These are phyloP conservation scores for Tylopilus felleus DNA, from an alignment of 768 basidiomycete species.

Conservation along the genomic window DNA sequence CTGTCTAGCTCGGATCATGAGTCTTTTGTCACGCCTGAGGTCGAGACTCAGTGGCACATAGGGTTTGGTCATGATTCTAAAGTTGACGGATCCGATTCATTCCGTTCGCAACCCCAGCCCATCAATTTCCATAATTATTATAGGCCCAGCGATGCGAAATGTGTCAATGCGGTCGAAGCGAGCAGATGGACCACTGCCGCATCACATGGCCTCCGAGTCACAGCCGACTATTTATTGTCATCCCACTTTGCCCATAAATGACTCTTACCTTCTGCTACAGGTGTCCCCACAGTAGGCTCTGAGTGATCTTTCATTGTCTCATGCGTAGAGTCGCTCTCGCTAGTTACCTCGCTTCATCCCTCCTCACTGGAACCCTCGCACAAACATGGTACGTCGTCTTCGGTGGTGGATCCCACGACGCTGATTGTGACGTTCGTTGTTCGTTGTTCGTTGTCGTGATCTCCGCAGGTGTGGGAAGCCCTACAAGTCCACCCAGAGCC, in stretches of 20 bases:
- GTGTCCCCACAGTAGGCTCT: neutral
- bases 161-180: too few species aligned
- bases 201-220: neutral
- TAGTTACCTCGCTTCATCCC: constrained; percentile 5
- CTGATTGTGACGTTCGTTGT: neutral
- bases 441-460: neutral
- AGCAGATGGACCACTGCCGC: too few species aligned
- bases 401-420: neutral
- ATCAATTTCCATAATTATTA: too few species aligned
- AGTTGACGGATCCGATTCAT: too few species aligned
- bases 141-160: too few species aligned
- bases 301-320: neutral
- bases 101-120: too few species aligned
- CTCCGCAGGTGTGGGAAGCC: constrained; percentile 52
- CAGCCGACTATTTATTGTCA: neutral
- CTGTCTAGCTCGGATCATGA: too few species aligned
- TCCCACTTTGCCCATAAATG: too few species aligned
- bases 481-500: constrained; percentile 43
- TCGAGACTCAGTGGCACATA: too few species aligned
- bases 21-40: too few species aligned
- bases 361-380: constrained; percentile 18
- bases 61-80: too few species aligned
- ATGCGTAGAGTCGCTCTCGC: constrained; percentile 14
- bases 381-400: constrained; percentile 28
- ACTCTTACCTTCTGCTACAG: neutral